A percentile compares a stretch with the other conserved stretches of the same genome.
phyloP scores from a whole-genome alignment of 2,329 filamentous ascomycete genomes.

The Aspergillus sp. region DNA sequence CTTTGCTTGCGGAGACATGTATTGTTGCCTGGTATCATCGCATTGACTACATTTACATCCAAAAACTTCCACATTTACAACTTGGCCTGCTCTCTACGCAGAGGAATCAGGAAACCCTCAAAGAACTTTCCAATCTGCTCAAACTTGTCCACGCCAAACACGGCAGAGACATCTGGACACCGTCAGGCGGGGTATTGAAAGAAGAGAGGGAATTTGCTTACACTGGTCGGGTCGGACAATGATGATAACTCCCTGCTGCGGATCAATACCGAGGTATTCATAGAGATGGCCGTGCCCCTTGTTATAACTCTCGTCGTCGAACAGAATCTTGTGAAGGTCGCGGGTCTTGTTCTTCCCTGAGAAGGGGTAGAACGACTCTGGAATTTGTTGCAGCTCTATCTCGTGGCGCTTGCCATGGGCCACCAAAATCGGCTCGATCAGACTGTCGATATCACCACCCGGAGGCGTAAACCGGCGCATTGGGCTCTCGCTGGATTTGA shows the following conservation, averaged over 20 bases:
- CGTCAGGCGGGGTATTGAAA: background rate
- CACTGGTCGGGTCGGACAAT: conserved; percentile 62
- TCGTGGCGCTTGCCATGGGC: conserved; percentile 47
- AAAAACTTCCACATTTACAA: background rate
- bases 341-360: conserved; percentile 50
- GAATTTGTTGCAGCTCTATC: conserved; percentile 54
- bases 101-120: conserved; percentile 26
- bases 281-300: conserved; percentile 58
- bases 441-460: conserved; percentile 47
- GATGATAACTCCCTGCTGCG: conserved; percentile 45
- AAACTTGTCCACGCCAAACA: conserved; percentile 32
- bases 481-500: conserved; percentile 42
- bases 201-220: conserved; percentile 20
- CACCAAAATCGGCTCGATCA: conserved; percentile 59
- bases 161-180: conserved; percentile 39
- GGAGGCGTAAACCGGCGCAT: conserved; percentile 45
- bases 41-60: background rate
- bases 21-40: too few relatives aligned
- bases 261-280: conserved; percentile 53
- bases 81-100: conserved; percentile 5
- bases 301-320: conserved; percentile 56
- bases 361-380: conserved; percentile 54
- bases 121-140: conserved; percentile 35
- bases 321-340: conserved; percentile 60
- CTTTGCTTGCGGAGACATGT: too few relatives aligned